phyloP scores from a whole-genome alignment of 306 rosid species.

The Aeschynomene evenia region DNA sequence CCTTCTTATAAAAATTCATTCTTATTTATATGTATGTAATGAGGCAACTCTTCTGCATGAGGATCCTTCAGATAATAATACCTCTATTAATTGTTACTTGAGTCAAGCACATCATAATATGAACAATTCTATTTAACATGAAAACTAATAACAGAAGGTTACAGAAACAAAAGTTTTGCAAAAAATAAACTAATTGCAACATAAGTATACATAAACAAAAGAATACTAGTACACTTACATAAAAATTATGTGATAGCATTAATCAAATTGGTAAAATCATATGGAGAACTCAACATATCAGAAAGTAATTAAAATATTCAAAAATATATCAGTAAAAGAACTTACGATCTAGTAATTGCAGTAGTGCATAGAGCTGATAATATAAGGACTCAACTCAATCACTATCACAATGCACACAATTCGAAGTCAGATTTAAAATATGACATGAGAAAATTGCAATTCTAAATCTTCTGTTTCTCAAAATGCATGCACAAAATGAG shows the following conservation, averaged over 20 bases:
- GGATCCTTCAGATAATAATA: slow-evolving; percentile 53
- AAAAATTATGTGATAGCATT: too few species aligned
- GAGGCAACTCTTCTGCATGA: slow-evolving; percentile 51
- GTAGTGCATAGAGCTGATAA: slow-evolving; percentile 23
- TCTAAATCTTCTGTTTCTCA: too few species aligned
- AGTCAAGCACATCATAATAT: slow-evolving; percentile 3
- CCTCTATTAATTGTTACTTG: slow-evolving; percentile 29
- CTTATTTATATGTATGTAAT: slow-evolving; percentile 56
- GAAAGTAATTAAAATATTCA: neutral
- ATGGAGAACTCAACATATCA: too few species aligned
- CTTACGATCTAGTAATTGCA: slow-evolving; percentile 35
- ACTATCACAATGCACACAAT: neutral
- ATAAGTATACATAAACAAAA: too few species aligned
- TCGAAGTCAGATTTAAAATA: too few species aligned
- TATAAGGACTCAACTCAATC: neutral
- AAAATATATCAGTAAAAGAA: neutral
- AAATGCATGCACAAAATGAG: too few species aligned
- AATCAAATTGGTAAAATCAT: too few species aligned
- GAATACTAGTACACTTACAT: too few species aligned
- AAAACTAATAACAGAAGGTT: neutral
- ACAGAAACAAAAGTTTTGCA: too few species aligned
- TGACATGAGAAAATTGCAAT: too few species aligned
- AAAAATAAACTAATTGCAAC: too few species aligned
- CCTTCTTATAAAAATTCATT: slow-evolving; percentile 79
- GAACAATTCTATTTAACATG: neutral